Evolutionary conservation across 345 rosid genomes (phyloP), one percentile per base, ranked within the genome.

Genomic region (Eucalyptus pauciflora): DNA sequence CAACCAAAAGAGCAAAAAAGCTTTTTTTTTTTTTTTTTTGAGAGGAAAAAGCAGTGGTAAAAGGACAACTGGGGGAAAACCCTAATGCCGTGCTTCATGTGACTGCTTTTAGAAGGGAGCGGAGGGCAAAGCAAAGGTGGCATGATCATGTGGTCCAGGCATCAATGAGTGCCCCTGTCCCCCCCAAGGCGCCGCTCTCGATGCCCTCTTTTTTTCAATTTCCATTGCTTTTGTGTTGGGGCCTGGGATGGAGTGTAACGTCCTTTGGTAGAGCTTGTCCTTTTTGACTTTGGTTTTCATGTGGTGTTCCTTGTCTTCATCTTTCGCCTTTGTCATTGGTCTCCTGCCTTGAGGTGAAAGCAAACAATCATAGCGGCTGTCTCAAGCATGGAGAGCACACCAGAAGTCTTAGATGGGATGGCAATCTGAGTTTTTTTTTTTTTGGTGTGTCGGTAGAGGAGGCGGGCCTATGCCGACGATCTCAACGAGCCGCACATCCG

Each of bases 111-210:
- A 85, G 88, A 91, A 45, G 45, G n/a, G 87, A 17, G 69, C 16
- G 88, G 46, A 85, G 67, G 87, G 88, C 48, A 93, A 91, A 89
- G 91, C 90, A 81, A 71, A 29, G 31, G 88, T 37, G 89, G 85
- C 85, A 76, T 41, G 41, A 41, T 76, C 93, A 91, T 89, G 93
- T 89, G 93, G 93, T 86, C 91, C 91, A 90, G 86, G 88, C 91
- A 86, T 86, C 41, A 89, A 87, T 67, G 69, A 91, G 88, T 87
- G 91, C 27, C 22, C 10, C n/a, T 86, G 90, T 88, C 90, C 43
- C 80, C 83, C 83, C 83, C 41, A 31, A 31, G 22, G 80, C 12
- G 43, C 43, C 86, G 43, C 87, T 60, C 87, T 14, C 22, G 3
- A 13, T 14, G 46, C 52, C 14, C 22, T 62, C 22, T 54, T 64